These are phyloP conservation scores for Xerocomellus dryophilus DNA, from an alignment of 768 basidiomycete species.

Conservation along the genomic window DNA sequence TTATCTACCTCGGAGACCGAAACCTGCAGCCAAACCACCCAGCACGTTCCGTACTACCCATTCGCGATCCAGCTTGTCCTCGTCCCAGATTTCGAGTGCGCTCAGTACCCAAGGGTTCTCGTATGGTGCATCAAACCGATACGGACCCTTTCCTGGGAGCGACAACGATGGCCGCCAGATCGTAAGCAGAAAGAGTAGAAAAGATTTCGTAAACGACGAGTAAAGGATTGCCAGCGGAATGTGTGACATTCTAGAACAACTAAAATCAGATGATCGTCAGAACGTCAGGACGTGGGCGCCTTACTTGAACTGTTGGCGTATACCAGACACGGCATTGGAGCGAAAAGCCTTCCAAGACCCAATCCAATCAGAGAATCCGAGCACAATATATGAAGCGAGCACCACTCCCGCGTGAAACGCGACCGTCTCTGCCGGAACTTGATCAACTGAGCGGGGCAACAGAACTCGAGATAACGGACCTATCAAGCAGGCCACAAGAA, in stretches of 20 bases:
- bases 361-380: constrained; percentile 41
- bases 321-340: constrained; percentile 40
- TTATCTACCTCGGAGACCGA: constrained; percentile 69
- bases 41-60: constrained; percentile 83
- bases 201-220: constrained; percentile 80
- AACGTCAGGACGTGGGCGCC: not conserved
- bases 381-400: constrained; percentile 50
- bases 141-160: constrained; percentile 16
- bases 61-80: constrained; percentile 72
- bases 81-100: constrained; percentile 60
- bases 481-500: constrained; percentile 62
- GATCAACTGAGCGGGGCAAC: not conserved
- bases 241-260: constrained; percentile 54
- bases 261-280: not conserved
- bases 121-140: constrained; percentile 26
- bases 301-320: constrained; percentile 63
- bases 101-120: constrained; percentile 36
- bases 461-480: constrained; percentile 38
- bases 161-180: constrained; percentile 63
- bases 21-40: constrained; percentile 85
- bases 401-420: constrained; percentile 72
- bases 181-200: constrained; percentile 76
- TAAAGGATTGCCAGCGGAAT: constrained; percentile 80
- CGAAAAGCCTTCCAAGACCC: constrained; percentile 24
- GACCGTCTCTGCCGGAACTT: constrained; percentile 54